Conservation (phyloP, 108 stramenopile species). For the Ochromonas danica region DNA sequence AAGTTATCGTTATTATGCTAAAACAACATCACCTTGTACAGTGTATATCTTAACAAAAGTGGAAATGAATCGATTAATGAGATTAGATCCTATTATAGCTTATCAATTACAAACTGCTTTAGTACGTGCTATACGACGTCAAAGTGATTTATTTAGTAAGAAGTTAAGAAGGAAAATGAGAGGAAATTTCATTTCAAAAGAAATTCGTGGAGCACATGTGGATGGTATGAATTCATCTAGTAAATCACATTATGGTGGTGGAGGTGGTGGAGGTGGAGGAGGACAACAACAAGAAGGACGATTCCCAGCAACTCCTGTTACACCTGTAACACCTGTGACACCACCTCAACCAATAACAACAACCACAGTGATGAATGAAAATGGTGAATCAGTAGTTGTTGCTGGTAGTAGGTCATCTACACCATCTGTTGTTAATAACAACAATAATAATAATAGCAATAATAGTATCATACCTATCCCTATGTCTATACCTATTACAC, state of each 20-base stretch:
- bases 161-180: neutral
- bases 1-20: neutral
- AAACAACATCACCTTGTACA: neutral
- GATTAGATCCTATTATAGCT: neutral
- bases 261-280: no score
- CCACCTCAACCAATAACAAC: neutral
- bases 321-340: neutral
- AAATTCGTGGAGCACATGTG: no score
- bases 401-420: no score
- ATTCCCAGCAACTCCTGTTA: neutral
- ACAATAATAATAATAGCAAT: neutral
- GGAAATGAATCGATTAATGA: neutral
- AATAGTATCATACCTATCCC: neutral
- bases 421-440: neutral
- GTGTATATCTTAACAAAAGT: slow-evolving; percentile 2
- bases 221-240: no score
- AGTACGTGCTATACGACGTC: neutral
- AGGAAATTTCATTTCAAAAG: neutral
- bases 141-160: neutral
- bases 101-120: neutral
- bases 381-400: no score
- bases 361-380: no score
- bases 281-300: no score
- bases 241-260: no score
- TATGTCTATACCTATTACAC: neutral